phyloP scores from a whole-genome alignment of 2,329 filamentous ascomycete species.

The Fusarium sp. region DNA sequence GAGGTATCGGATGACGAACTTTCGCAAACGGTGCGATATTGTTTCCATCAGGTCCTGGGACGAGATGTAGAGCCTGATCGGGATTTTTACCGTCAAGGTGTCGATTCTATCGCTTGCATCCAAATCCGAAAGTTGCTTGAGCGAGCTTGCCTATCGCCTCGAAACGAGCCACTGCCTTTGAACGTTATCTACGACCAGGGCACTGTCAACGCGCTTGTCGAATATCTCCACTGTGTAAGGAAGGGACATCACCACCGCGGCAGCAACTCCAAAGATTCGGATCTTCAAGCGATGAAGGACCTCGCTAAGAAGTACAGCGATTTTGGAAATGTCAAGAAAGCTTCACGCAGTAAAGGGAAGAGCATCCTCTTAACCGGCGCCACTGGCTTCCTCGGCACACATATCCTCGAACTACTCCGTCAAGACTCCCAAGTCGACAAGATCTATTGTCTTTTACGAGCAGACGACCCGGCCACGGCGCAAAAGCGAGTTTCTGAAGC shows the following conservation, averaged over 20 bases:
- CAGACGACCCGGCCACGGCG: slow-evolving; percentile 12
- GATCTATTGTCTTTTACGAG: slow-evolving; percentile 57
- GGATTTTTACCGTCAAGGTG: slow-evolving; percentile 68
- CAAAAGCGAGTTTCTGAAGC: slow-evolving; percentile 26
- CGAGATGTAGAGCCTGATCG: slow-evolving; percentile 50
- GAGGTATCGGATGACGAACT: slow-evolving; percentile 52
- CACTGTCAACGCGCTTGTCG: slow-evolving; percentile 54
- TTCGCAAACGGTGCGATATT: slow-evolving; percentile 45
- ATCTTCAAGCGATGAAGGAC: slow-evolving; percentile 2
- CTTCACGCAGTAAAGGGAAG: background rate
- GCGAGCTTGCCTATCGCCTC: slow-evolving; percentile 33
- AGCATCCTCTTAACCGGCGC: slow-evolving; percentile 67
- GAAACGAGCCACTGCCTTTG: slow-evolving; percentile 55
- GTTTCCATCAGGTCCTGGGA: slow-evolving; percentile 50
- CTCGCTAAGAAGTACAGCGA: slow-evolving; percentile 24
- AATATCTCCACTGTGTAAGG: slow-evolving; percentile 30
- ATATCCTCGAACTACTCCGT: slow-evolving; percentile 54
- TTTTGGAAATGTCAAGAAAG: background rate
- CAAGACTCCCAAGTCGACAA: slow-evolving; percentile 3
- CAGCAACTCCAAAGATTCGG: rapidly evolving
- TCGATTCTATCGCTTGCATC: slow-evolving; percentile 70
- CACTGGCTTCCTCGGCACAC: slow-evolving; percentile 73
- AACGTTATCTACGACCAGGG: slow-evolving; percentile 71
- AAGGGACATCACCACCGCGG: slow-evolving; percentile 10
- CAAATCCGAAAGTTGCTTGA: slow-evolving; percentile 58